phyloP scores from a whole-genome alignment of 2,329 filamentous ascomycete species.

The Biscogniauxia marginata region DNA sequence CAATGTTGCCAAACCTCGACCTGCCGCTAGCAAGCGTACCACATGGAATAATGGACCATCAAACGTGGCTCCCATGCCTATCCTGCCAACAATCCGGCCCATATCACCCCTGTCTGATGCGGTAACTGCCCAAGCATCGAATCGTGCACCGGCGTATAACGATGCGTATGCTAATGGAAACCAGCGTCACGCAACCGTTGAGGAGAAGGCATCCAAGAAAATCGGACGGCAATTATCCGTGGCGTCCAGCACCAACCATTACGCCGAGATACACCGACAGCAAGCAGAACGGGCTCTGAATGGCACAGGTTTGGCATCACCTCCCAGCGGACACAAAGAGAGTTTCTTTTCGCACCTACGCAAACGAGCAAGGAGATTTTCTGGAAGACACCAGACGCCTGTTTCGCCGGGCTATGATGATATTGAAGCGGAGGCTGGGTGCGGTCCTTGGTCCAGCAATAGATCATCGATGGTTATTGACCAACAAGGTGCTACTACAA shows the following conservation, averaged over 20 bases:
- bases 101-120: constrained; percentile 96
- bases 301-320: constrained; percentile 75
- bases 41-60: constrained; percentile 88
- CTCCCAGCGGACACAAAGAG: constrained; percentile 79
- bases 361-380: constrained; percentile 89
- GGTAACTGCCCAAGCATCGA: constrained; percentile 84
- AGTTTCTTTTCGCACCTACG: constrained; percentile 97
- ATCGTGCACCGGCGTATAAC: constrained; percentile 54
- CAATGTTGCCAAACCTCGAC: constrained; percentile 43
- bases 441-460: constrained; percentile 84
- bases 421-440: constrained; percentile 88
- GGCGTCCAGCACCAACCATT: constrained; percentile 89
- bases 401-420: constrained; percentile 80
- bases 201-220: constrained; percentile 78
- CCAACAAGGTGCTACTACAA: constrained; percentile 46
- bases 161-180: constrained; percentile 46
- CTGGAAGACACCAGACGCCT: constrained; percentile 82
- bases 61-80: constrained; percentile 87
- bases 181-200: constrained; percentile 39
- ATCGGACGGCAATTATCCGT: constrained; percentile 92
- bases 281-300: constrained; percentile 90
- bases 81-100: constrained; percentile 88
- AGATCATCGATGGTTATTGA: constrained; percentile 82
- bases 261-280: constrained; percentile 83
- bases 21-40: constrained; percentile 72